phyloP scores from a whole-genome alignment of 345 rosid genomes.

The Microcos paniculata region DNA sequence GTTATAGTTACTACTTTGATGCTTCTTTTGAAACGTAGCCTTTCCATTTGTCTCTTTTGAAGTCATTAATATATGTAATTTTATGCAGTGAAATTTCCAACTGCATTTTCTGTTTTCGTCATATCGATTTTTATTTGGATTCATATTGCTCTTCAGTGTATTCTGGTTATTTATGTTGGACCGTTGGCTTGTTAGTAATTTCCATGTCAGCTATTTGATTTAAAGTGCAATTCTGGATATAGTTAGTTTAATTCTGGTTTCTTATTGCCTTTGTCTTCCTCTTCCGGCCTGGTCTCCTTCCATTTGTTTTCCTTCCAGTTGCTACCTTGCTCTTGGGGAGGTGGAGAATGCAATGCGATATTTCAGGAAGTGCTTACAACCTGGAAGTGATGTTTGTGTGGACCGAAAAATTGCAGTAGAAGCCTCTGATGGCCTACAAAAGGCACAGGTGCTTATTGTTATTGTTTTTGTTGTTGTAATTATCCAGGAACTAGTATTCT shows the following conservation, averaged over 20 bases:
- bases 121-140: not conserved
- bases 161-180: not conserved
- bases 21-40: not conserved
- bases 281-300: conserved; percentile 13
- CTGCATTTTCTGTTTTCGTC: not conserved
- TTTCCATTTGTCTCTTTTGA: not conserved
- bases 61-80: not conserved
- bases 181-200: not conserved
- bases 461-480: not conserved
- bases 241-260: not conserved
- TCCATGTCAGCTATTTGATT: not conserved
- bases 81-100: not conserved
- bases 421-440: conserved; percentile 91
- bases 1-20: not conserved
- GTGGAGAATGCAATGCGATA: conserved; percentile 68
- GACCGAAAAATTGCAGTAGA: conserved; percentile 79
- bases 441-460: conserved; percentile 63
- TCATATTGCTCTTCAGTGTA: not conserved
- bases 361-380: conserved; percentile 77
- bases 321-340: conserved; percentile 93
- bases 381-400: conserved; percentile 71
- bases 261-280: conserved; percentile 2
- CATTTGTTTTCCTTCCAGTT: conserved; percentile 45
- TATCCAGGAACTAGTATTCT: not conserved
- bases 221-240: no score